Conservation (phyloP, 139 green algal species). For the Trebouxia sp. region DNA sequence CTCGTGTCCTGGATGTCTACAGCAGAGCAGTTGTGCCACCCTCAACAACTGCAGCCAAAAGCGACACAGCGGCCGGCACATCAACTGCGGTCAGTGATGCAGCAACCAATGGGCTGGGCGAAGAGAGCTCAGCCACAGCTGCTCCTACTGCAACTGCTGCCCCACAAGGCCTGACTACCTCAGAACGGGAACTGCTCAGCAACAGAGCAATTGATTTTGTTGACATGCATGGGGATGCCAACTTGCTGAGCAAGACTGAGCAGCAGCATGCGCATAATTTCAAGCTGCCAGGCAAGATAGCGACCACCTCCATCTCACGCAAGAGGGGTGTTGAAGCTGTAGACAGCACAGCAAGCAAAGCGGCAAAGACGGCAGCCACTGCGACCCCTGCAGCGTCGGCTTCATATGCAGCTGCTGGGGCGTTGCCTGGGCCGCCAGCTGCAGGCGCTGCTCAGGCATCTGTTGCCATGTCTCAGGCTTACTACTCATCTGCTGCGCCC, state of each 20-base stretch:
- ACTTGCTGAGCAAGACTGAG: constrained; percentile 29
- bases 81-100: neutral
- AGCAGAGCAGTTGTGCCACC: constrained; percentile 36
- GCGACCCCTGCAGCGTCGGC: constrained; percentile 1
- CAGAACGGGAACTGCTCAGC: constrained; percentile 64
- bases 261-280: constrained; percentile 53
- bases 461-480: constrained; percentile 18
- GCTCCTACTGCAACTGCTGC: constrained; percentile 6
- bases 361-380: constrained; percentile 13
- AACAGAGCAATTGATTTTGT: constrained; percentile 57
- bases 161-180: constrained; percentile 32
- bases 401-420: neutral
- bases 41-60: constrained; percentile 1
- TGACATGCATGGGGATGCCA: constrained; percentile 52
- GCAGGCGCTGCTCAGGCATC: neutral
- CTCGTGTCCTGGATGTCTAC: constrained; percentile 58
- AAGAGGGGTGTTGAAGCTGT: constrained; percentile 22
- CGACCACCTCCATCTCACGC: constrained; percentile 9
- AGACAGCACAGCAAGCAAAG: neutral
- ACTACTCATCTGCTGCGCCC: neutral
- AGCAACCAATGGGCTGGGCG: neutral
- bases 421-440: neutral
- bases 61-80: neutral
- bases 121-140: neutral
- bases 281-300: constrained; percentile 43